phyloP scores from a whole-genome alignment of 1,284 basidiomycete species.

The Psilocybe mexicana region DNA sequence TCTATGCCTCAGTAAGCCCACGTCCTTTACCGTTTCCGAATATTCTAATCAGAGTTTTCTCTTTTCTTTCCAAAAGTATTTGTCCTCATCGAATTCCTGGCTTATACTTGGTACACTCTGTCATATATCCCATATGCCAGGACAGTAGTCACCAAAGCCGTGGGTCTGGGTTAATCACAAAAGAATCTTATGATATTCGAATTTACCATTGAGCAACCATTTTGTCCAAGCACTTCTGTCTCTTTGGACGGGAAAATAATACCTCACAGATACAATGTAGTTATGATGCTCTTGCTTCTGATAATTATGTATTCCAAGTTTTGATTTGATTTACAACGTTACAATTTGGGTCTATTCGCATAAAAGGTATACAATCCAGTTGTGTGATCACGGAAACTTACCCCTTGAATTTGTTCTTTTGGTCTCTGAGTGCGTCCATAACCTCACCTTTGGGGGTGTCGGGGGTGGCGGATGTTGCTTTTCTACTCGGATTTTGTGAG shows the following conservation, averaged over 20 bases:
- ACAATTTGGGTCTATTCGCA: slow-evolving; percentile 16
- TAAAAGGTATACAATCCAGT: neutral
- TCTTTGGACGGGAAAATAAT: neutral
- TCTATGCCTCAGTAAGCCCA: slow-evolving; percentile 35
- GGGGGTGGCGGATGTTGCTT: slow-evolving; percentile 33
- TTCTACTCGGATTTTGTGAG: slow-evolving; percentile 21
- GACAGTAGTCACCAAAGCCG: slow-evolving; percentile 62
- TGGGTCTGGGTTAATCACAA: slow-evolving; percentile 50
- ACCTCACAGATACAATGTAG: neutral
- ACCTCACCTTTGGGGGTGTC: slow-evolving; percentile 52
- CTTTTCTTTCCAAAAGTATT: slow-evolving; percentile 58
- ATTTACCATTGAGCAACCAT: neutral
- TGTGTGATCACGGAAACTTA: slow-evolving; percentile 19
- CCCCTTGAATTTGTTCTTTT: slow-evolving; percentile 83
- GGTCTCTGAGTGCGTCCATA: slow-evolving; percentile 75
- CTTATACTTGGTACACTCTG: slow-evolving; percentile 82
- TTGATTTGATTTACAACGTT: neutral
- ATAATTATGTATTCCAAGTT: slow-evolving; percentile 15
- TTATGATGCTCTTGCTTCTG: neutral
- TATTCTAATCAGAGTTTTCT: slow-evolving; percentile 27
- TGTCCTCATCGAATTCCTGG: slow-evolving; percentile 83
- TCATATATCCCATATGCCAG: slow-evolving; percentile 90
- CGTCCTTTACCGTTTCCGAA: slow-evolving; percentile 34
- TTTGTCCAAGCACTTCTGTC: neutral
- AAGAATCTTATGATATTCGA: neutral